Percentiles rank a stretch among this genome's conserved stretches.
Evolutionary conservation across 1,284 basidiomycete species (phyloP).

Genomic region (Lentinus polychrous): DNA sequence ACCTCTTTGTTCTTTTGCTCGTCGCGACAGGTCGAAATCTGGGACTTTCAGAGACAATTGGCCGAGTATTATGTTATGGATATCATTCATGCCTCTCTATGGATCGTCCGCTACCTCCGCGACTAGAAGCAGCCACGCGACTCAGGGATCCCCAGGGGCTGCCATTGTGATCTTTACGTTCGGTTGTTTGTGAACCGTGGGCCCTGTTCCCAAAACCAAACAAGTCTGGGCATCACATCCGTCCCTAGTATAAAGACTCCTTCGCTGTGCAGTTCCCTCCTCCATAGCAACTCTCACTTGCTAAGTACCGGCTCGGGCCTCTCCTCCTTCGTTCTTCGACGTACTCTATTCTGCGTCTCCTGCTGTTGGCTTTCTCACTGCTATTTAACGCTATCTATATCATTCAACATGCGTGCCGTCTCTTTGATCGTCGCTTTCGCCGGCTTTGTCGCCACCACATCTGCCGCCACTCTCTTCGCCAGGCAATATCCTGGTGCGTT

Average conservation of each 20-base stretch:
- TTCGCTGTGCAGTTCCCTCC: neutral
- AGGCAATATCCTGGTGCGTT: constrained; percentile 36
- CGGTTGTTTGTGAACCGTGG: constrained; percentile 10
- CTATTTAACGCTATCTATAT: constrained; percentile 6
- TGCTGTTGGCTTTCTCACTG: constrained; percentile 18
- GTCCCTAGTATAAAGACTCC: constrained; percentile 2
- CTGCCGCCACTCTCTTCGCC: constrained; percentile 25
- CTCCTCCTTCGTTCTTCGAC: constrained; percentile 11
- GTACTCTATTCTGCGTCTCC: constrained; percentile 16
- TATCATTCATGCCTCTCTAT: neutral
- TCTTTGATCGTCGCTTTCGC: constrained; percentile 34
- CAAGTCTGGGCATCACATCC: constrained; percentile 3
- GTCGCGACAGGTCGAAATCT: constrained; percentile 2
- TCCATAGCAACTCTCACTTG: constrained; percentile 5
- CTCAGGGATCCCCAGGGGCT: too few relatives aligned
- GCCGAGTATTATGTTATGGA: neutral
- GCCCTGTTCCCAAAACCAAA: constrained; percentile 1
- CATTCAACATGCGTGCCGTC: constrained; percentile 44
- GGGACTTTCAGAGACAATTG: neutral
- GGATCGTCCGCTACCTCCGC: neutral
- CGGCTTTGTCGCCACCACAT: constrained; percentile 25
- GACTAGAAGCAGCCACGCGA: too few relatives aligned
- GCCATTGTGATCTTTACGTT: constrained; percentile 13
- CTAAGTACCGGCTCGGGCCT: constrained; percentile 6
- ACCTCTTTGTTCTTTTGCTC: neutral